Evolutionary conservation across 257 asterid species (phyloP).

Genomic region (Lithospermum erythrorhizon): DNA sequence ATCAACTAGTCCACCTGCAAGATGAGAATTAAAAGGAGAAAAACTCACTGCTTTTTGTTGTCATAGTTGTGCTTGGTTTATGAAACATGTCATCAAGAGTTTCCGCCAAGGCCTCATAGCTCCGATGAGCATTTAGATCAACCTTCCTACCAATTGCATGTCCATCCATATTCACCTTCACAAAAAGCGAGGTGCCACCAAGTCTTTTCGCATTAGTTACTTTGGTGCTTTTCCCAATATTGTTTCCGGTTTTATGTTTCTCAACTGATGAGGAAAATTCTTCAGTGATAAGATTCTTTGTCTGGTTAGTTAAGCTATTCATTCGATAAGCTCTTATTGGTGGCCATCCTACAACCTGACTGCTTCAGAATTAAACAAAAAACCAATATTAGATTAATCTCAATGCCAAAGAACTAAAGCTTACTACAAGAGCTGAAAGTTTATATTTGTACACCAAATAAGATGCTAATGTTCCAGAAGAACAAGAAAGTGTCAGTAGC

Average conservation of each 20-base stretch:
- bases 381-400: not conserved
- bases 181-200: slow-evolving; percentile 43
- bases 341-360: slow-evolving; percentile 55
- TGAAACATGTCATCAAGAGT: slow-evolving; percentile 65
- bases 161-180: slow-evolving; percentile 92
- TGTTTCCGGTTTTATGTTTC: slow-evolving; percentile 25
- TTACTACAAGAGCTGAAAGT: not conserved
- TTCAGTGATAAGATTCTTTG: slow-evolving; percentile 19
- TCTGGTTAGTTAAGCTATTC: slow-evolving; percentile 30
- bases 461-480: not conserved
- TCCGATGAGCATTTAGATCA: slow-evolving; percentile 63
- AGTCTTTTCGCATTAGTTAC: slow-evolving; percentile 23
- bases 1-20: not conserved
- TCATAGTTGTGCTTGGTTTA: slow-evolving; percentile 20
- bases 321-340: slow-evolving; percentile 35
- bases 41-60: slow-evolving; percentile 38
- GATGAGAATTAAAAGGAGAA: not conserved
- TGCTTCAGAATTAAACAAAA: slow-evolving; percentile 14
- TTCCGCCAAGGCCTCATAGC: slow-evolving; percentile 54
- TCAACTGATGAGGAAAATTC: slow-evolving; percentile 23
- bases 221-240: slow-evolving; percentile 16
- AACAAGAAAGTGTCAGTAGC: not conserved
- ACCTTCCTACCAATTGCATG: slow-evolving; percentile 73
- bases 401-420: not conserved
- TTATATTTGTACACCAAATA: not conserved